phyloP scores from a whole-genome alignment of 495 filamentous ascomycete genomes.

The Penicillium subrubescens region DNA sequence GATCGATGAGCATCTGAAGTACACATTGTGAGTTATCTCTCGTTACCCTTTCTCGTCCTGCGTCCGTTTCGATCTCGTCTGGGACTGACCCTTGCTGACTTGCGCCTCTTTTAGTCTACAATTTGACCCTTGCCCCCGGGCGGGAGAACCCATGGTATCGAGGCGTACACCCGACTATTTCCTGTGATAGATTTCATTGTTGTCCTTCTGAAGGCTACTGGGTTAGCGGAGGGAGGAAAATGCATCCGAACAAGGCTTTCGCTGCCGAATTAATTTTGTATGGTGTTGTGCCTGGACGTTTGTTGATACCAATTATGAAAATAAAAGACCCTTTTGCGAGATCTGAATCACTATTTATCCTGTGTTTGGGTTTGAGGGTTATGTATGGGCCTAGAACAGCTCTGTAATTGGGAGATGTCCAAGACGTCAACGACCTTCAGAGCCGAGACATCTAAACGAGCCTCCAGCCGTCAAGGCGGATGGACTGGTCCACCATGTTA shows the following conservation, averaged over 20 bases:
- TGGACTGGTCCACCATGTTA: too few relatives aligned
- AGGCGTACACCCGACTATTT: conserved; percentile 97
- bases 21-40: conserved; percentile 83
- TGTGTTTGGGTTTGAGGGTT: neutral
- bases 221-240: conserved; percentile 32
- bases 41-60: too few relatives aligned
- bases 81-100: conserved; percentile 15
- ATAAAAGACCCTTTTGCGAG: conserved; percentile 43
- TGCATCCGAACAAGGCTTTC: conserved; percentile 37
- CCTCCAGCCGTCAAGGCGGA: neutral
- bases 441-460: neutral
- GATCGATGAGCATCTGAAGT: conserved; percentile 99
- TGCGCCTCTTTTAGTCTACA: conserved; percentile 69
- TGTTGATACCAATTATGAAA: conserved; percentile 56
- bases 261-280: conserved; percentile 42
- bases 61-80: neutral
- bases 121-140: conserved; percentile 97
- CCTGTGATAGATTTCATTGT: conserved; percentile 65
- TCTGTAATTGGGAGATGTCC: neutral
- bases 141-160: conserved; percentile 98
- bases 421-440: neutral
- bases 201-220: conserved; percentile 34
- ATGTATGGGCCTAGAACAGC: neutral
- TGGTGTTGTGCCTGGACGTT: conserved; percentile 43
- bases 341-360: neutral